These are phyloP conservation scores for Panaeolus cyanescens DNA, from an alignment of 768 basidiomycete species.

Conservation along the genomic window DNA sequence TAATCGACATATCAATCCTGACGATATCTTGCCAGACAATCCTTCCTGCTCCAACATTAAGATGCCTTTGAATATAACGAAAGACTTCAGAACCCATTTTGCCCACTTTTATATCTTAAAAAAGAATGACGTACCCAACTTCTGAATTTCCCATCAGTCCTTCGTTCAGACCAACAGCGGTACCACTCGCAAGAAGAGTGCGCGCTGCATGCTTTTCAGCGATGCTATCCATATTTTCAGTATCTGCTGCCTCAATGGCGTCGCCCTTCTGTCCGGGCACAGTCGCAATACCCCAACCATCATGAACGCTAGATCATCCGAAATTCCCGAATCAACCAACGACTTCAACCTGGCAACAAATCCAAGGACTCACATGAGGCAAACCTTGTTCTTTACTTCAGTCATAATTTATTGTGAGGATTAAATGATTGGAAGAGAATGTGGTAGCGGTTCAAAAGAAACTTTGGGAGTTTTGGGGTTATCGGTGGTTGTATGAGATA, in stretches of 20 bases:
- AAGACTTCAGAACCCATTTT: not conserved
- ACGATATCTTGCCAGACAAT: slow-evolving; percentile 99
- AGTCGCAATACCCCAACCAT: slow-evolving; percentile 89
- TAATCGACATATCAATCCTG: slow-evolving; percentile 89
- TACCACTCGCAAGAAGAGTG: slow-evolving; percentile 79
- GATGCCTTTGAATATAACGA: slow-evolving; percentile 55
- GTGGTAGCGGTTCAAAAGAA: not conserved
- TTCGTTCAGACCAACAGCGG: slow-evolving; percentile 90
- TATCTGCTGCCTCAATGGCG: slow-evolving; percentile 83
- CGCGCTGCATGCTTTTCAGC: slow-evolving; percentile 74
- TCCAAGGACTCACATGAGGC: slow-evolving; percentile 68
- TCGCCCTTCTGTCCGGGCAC: slow-evolving; percentile 77
- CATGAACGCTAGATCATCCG: slow-evolving; percentile 71
- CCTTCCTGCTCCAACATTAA: slow-evolving; percentile 94
- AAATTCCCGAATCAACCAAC: not conserved
- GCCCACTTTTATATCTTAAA: not conserved
- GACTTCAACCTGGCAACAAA: not conserved
- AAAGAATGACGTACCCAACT: slow-evolving; percentile 72
- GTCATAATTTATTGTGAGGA: not conserved
- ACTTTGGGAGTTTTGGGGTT: not conserved
- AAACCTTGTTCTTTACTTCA: slow-evolving; percentile 83
- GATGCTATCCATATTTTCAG: slow-evolving; percentile 89
- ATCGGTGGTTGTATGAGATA: not conserved
- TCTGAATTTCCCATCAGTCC: slow-evolving; percentile 99
- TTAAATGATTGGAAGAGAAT: not conserved